Evolutionary conservation across 139 green algal species (phyloP), one percentile per base, ranked within the genome.

Genomic region (Diplosphaera chodatii): DNA sequence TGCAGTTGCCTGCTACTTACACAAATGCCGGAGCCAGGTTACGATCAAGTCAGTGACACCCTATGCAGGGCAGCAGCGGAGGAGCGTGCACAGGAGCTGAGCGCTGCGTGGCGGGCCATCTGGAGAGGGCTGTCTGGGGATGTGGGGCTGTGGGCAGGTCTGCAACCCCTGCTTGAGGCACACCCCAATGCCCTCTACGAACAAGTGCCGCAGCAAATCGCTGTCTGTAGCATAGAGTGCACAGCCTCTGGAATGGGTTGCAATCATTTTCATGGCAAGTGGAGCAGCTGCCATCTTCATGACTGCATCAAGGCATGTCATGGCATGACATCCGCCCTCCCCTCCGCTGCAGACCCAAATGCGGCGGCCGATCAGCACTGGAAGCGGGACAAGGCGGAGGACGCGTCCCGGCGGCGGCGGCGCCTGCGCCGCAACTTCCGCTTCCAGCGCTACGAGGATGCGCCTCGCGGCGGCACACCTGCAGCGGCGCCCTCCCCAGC

Each of bases 381-480:
- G 78, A 81, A 81, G 72, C 77, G 80, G 68, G 81, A 86, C 70
- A 69, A 40, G 2, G 28, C 29, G 13, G 81, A 86, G 66, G 81
- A 86, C 72, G 56, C 56, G 4, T 63, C 62, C 15, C 63, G 75
- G 23, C 80, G 81, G 65, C 74, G 78, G 32, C 64, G 83, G 72
- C 69, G 66, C 41, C 72, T 86, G 34, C 80, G 80, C 41, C 72
- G 78, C 63, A 86, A 86, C 66, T 82, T 74, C 66, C 68, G 68
- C 30, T 86, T 86, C 34, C 48, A 68, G 25, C 37, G 64, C 66
- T 83, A 80, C 70, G 3, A 40, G 1, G 65, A 76, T 34, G 18
- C 37, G 5, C 8, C 20, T 0, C 30, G 30, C 21, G 70, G 40
- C 21, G 48, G 28, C 40, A 32, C 32, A 23, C 62, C 23, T 3